Conservation (phyloP, 768 basidiomycete species). For the Calocybe cyanea region DNA sequence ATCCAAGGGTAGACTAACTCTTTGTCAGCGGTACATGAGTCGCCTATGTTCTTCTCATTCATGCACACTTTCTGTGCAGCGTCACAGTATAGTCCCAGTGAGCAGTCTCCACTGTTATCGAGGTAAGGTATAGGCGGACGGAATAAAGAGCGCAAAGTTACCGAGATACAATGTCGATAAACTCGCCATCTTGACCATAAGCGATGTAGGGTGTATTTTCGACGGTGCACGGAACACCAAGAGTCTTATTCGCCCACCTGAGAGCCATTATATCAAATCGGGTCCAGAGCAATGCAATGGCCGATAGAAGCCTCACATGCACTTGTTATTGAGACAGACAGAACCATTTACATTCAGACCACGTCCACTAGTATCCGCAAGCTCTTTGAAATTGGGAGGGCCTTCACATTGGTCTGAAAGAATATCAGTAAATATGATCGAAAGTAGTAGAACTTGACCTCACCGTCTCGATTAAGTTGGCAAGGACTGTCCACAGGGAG, state of each 20-base stretch:
- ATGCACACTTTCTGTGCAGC: slow-evolving; percentile 53
- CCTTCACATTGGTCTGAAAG: slow-evolving; percentile 71
- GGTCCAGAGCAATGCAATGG: neutral
- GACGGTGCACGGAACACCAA: slow-evolving; percentile 57
- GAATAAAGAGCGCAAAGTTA: slow-evolving; percentile 22
- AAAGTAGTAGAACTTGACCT: neutral
- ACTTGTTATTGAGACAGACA: slow-evolving; percentile 76
- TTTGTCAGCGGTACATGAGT: slow-evolving; percentile 50
- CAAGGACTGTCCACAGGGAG: slow-evolving; percentile 64
- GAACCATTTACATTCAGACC: slow-evolving; percentile 80
- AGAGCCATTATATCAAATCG: slow-evolving; percentile 3
- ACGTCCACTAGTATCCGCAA: slow-evolving; percentile 59
- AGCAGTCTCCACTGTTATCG: slow-evolving; percentile 62
- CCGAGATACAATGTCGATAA: slow-evolving; percentile 81
- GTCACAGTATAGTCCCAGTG: slow-evolving; percentile 74
- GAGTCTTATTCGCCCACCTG: slow-evolving; percentile 78
- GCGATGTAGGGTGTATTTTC: slow-evolving; percentile 82
- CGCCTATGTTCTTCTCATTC: slow-evolving; percentile 52
- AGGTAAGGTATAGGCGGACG: neutral
- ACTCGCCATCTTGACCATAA: slow-evolving; percentile 57
- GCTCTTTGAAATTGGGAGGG: slow-evolving; percentile 61
- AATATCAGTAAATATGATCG: neutral
- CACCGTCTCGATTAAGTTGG: slow-evolving; percentile 86
- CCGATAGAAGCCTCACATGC: slow-evolving; percentile 54
- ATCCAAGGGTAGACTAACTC: slow-evolving; percentile 31